Evolutionary conservation across 331 rosid genomes (phyloP), one percentile per base, ranked within the genome.

Genomic region (Quercus phellos): DNA sequence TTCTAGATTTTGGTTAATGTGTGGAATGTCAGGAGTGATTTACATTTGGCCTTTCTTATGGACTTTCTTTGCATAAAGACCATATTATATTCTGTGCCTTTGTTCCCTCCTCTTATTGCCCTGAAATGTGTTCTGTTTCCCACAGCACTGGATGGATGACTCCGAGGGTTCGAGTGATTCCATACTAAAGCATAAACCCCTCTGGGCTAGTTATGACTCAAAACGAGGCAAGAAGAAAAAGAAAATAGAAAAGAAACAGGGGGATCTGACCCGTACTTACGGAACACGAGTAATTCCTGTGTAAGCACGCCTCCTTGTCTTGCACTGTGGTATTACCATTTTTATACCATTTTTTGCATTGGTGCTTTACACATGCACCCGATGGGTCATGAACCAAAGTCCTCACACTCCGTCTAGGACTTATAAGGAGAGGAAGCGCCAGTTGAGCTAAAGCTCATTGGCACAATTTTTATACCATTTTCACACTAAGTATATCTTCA

Each of bases 231-330:
- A 86, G 88, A 90, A 89, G 85, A 83, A 14, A 70, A 90, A n/a
- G 85, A 90, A 68, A 83, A 59, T 7, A 56, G 90, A 61, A 84
- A 90, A 76, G 84, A 94, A 91, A 80, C 90, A 81, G 29, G 99
- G 99, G 73, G 88, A 85, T 84, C 81, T 92, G 46, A 89, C 83
- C 71, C 96, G 91, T 79, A 92, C 99, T 34, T 92, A 88, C 84
- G 99, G 99, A 77, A 94, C 99, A 64, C 86, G 98, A 93, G 96
- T 94, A 72, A 80, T 94, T 90, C 99, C 99, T 82, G 98, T 94
- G 98, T 94, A 87, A 84, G 98, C 77, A 74, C 80, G 73, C 77
- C 76, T 32, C 71, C 79, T 21, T 72, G 51, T 66, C 66, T 80
- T 80, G 63, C 73, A 24, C 75, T 66, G 71, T 70, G 77, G 53